Evolutionary conservation across 805 yeast species (phyloP), one percentile per base, ranked within the genome.

Genomic region (Phaffomyces antillensis): DNA sequence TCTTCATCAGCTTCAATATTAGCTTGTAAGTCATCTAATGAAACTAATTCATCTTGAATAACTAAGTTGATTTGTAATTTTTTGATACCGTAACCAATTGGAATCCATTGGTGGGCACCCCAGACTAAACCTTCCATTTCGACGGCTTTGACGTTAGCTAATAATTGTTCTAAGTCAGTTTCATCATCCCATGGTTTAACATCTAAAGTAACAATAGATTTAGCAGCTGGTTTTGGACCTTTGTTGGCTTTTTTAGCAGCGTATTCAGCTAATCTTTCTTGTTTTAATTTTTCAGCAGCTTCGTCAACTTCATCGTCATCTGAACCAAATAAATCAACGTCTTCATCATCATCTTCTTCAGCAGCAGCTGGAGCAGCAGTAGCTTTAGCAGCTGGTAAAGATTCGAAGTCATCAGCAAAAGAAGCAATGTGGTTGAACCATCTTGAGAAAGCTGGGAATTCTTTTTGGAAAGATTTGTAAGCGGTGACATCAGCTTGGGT

Each of bases 131-230:
- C 99, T 39, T 93, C 99, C 75, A 71, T 71, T 68, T 81, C 86
- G 61, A 91, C 72, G 60, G 77, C 65, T 81, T 88, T 90, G 65
- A 89, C 96, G 72, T 81, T 79, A 53, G 84, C 90, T 60, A 87
- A 71, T 75, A 93, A 67, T 71, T 83, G 83, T 53, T 93, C 95
- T 68, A 93, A 78, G 68, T 91, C 83, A 61, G 99, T 93, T 80
- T 93, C 98, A 66, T 93, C 99, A 73, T 93, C 99, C 99, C 99
- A 93, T 76, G 97, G 98, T 83, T 93, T 93, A 62, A 93, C 95
- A 63, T 93, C 99, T 63, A 93, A 67, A 65, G 99, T 91, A 65
- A 93, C 96, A 59, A 89, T 75, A 52, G 97, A 87, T 80, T 93
- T 93, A 67, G 99, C 97, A 72, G 96, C 96, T 64, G 98, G 89